Evolutionary conservation across 306 rosid genomes (phyloP).

Genomic region (Nissolia schottii): DNA sequence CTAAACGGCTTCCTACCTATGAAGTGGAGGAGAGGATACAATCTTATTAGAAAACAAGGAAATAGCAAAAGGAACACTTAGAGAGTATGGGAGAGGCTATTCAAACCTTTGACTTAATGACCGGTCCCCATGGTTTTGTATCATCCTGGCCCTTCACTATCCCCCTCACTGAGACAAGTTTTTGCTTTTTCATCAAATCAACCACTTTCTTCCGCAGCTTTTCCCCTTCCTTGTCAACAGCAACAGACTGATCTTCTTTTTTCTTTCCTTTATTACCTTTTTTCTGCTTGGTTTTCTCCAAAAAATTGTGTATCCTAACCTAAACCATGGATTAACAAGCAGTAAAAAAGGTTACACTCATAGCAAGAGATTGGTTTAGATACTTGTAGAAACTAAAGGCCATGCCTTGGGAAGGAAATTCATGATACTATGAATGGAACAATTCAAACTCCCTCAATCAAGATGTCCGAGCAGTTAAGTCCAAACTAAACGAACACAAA

Average conservation of each 20-base stretch:
- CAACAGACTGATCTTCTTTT: slow-evolving; percentile 31
- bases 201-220: slow-evolving; percentile 71
- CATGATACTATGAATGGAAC: not conserved
- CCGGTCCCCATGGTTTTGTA: slow-evolving; percentile 68
- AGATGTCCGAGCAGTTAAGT: not conserved
- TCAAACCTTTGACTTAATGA: slow-evolving; percentile 66
- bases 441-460: not conserved
- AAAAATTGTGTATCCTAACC: slow-evolving; percentile 77
- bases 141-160: slow-evolving; percentile 48
- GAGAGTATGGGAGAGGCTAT: slow-evolving; percentile 15
- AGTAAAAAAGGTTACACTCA: slow-evolving; percentile 18
- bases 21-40: not conserved
- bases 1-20: slow-evolving; percentile 89
- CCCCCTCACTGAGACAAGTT: slow-evolving; percentile 51
- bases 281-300: slow-evolving; percentile 59
- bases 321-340: slow-evolving; percentile 38
- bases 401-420: slow-evolving; percentile 1
- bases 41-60: slow-evolving; percentile 17
- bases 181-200: slow-evolving; percentile 73
- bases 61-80: slow-evolving; percentile 7
- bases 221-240: slow-evolving; percentile 42
- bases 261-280: slow-evolving; percentile 41
- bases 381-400: not conserved
- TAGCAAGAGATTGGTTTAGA: not conserved
- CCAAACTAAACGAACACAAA: not conserved